Evolutionary conservation across 2,329 filamentous ascomycete species (phyloP), one percentile per base, ranked within the genome.

Genomic region (Neopestalotiopsis rosae): DNA sequence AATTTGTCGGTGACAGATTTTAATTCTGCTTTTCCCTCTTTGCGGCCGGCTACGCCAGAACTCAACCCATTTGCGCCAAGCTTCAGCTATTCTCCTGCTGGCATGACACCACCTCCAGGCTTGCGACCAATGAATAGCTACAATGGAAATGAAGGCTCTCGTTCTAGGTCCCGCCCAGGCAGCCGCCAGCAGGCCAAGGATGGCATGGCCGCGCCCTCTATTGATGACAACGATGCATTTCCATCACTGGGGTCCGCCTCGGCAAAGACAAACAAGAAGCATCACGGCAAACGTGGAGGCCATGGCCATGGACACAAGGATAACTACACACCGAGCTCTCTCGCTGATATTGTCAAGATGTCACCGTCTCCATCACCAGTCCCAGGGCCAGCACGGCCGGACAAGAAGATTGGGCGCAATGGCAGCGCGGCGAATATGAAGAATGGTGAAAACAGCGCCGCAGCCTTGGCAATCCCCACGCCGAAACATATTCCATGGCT

Each of bases 401-500:
- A 88, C 52, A 90, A 88, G 78, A 92, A 86, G 78, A 80, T 86
- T 58, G 82, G 84, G 45, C 86, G 90, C 49, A 90, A 92, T 72
- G 90, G 90, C 69, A 92, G 88, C 78, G 87, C 89, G 57, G 87
- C 87, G 12, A 90, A 87, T 68, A 84, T 89, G 62, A 89, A 89
- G 66, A 89, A 87, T 71, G 89, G 90, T 24, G 94, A 97, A 79
- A 94, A 95, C 75, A 96, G 92, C 77, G 87, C 89, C 32, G 91
- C 94, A 38, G 93, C 94, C 17, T 91, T 93, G 78, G 91, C 94
- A 1, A 98, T 99, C 68, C 89, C 93, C 20, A 90, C 91, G 68
- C 96, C 96, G 10, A 94, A 96, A 77, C 93, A 98, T 74, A 94
- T 99, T 61, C 96, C 96, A 0, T 99, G 96, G 96, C 84, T 98